A percentile compares a stretch with the other conserved stretches of the same genome.
These are phyloP conservation scores for Parastagonospora avenae DNA, from an alignment of 2,329 filamentous ascomycete species.

Conservation along the genomic window DNA sequence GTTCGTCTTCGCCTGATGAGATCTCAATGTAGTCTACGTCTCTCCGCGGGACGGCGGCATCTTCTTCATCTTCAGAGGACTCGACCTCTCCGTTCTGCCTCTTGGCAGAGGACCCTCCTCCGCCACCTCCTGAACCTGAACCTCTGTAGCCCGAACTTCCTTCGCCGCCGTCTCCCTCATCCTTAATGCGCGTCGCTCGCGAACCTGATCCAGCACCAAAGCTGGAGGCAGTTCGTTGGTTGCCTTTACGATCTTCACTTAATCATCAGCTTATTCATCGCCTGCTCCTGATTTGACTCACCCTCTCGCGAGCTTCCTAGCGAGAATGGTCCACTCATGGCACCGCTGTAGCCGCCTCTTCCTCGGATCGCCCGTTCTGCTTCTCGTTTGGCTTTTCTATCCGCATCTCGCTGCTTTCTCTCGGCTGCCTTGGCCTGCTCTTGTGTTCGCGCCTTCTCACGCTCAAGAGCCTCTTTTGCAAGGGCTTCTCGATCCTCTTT, in stretches of 20 bases:
- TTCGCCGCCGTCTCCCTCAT: conserved; percentile 33
- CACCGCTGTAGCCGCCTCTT: conserved; percentile 52
- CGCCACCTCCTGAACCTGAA: conserved; percentile 16
- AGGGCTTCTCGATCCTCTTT: conserved; percentile 52
- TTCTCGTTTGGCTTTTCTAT: conserved; percentile 26
- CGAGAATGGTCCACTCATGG: conserved; percentile 52
- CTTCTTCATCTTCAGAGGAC: conserved; percentile 58
- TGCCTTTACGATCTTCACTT: conserved; percentile 26
- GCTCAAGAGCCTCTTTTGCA: conserved; percentile 47
- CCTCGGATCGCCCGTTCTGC: conserved; percentile 33
- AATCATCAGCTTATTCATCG: conserved; percentile 5
- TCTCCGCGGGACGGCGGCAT: conserved; percentile 50
- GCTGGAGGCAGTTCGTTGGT: conserved; percentile 24
- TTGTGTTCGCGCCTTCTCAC: conserved; percentile 45
- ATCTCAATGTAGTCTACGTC: conserved; percentile 66
- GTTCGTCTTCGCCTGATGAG: conserved; percentile 58
- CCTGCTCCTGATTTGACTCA: conserved; percentile 8
- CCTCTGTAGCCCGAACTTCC: conserved; percentile 21
- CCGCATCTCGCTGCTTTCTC: conserved; percentile 26
- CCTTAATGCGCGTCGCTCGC: conserved; percentile 37
- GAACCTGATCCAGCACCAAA: conserved; percentile 37
- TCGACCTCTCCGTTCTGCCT: conserved; percentile 49
- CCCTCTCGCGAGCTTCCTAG: conserved; percentile 35
- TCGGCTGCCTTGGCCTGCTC: conserved; percentile 39
- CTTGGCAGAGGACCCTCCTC: conserved; percentile 21